Evolutionary conservation across 108 stramenopile species (phyloP), one percentile per base, ranked within the genome.

Genomic region (Mayamaea pseudoterrestris): DNA sequence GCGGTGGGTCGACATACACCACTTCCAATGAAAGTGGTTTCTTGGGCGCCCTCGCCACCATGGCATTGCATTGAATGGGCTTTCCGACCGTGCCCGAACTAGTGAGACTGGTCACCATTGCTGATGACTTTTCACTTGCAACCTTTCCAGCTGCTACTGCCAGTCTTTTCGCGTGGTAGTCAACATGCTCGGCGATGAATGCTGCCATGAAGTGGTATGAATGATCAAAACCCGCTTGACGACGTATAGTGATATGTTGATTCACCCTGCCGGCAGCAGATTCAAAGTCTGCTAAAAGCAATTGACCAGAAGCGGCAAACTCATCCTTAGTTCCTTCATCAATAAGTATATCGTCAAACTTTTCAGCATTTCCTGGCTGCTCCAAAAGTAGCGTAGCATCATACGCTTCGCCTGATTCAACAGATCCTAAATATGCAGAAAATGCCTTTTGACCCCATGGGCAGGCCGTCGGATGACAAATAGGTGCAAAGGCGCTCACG

Each of bases 361-460:
- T 30, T 40, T 56, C 24, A 13, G 20, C 22, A 18, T 42, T 41
- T n/a, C n/a, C n/a, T n/a, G n/a, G n/a, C 31, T 27, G 55, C 8
- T 39, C 43, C 42, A 95, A 41, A 30, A 98, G 66, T 44, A 59
- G 58, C 21, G 93, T 81, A 1, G 98, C 95, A 53, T 99, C 98
- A 56, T 90, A 80, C 9, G 63, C 74, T 14, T 57, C 43, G 28
- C 86, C 90, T 23, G 74, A 86, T 22, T 83, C 75, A 24, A 87
- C 86, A 14, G 62, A 58, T 26, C 92, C 94, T 0, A 97, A 64
- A 57, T 99, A 99, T 8, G 78, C 82, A 12, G 65, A 54, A 66
- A 99, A 97, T 3, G 98, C 98, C 59, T 97, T 97, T 21, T 91
- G 51, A 24, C 98, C 98, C 98, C 98, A 99, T 14, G 92, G 90